A percentile compares a stretch with the other conserved stretches of the same genome.
These are phyloP conservation scores for Paramecium caudatum DNA, from an alignment of 73 alveolate species.

Conservation along the genomic window DNA sequence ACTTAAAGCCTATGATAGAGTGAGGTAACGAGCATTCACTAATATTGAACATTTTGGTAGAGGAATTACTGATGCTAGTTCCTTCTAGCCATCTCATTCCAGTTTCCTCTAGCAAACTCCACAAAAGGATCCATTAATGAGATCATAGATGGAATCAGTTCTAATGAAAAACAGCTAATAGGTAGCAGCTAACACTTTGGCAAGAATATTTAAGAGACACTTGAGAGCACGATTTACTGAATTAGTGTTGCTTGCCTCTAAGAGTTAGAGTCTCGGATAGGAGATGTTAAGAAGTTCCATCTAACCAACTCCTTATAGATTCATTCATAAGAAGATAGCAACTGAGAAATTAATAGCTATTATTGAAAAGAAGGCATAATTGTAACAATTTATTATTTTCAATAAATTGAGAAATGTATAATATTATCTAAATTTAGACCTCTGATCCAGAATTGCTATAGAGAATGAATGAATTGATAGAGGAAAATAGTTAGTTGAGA, in stretches of 20 bases:
- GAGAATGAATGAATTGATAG: constrained; percentile 44
- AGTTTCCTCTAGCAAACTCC: constrained; percentile 43
- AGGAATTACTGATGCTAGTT: constrained; percentile 49
- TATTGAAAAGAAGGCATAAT: neutral
- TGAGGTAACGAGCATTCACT: constrained; percentile 2
- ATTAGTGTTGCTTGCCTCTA: constrained; percentile 12
- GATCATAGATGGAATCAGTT: constrained; percentile 25
- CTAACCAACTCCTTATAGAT: neutral
- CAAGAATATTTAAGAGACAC: constrained; percentile 5
- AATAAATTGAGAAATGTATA: neutral
- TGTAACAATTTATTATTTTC: constrained; percentile 6
- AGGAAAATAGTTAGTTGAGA: constrained; percentile 1
- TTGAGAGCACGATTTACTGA: neutral
- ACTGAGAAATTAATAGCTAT: constrained; percentile 21
- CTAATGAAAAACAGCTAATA: constrained; percentile 2
- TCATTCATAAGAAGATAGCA: constrained; percentile 43
- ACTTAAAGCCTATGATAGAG: constrained; percentile 44
- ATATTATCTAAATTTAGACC: neutral
- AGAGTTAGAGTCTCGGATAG: neutral
- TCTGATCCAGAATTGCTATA: constrained; percentile 36
- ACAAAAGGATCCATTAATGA: neutral
- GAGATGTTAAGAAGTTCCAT: constrained; percentile 3
- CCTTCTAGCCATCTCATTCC: constrained; percentile 46
- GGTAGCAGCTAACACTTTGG: constrained; percentile 26
- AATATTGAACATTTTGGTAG: constrained; percentile 49